These are phyloP conservation scores for Yamadazyma conglobata DNA, from an alignment of 1,139 yeast species.

Conservation along the genomic window DNA sequence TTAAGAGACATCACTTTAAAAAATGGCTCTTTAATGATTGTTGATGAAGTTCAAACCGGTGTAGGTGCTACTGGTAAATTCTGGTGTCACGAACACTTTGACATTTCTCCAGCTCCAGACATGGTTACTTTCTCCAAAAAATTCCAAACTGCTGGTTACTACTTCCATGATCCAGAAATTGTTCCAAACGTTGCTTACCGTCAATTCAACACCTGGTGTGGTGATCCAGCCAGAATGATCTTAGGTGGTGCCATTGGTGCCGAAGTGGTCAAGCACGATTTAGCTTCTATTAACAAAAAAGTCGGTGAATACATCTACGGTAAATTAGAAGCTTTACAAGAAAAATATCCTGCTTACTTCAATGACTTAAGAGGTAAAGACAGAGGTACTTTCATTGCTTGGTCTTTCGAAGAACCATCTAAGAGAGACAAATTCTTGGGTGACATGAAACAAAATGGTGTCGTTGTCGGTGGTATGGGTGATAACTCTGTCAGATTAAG, in stretches of 20 bases:
- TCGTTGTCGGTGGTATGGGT: constrained; percentile 75
- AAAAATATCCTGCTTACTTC: constrained; percentile 42
- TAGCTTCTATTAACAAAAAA: constrained; percentile 48
- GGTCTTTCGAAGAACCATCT: constrained; percentile 51
- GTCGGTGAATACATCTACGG: constrained; percentile 59
- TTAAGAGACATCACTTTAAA: constrained; percentile 60
- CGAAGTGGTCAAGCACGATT: constrained; percentile 50
- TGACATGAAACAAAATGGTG: constrained; percentile 52
- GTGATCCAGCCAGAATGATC: constrained; percentile 69
- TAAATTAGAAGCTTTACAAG: constrained; percentile 41
- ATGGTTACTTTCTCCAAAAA: constrained; percentile 74
- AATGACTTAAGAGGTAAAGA: constrained; percentile 61
- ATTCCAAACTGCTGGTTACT: constrained; percentile 78
- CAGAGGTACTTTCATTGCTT: constrained; percentile 74
- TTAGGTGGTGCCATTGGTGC: constrained; percentile 62
- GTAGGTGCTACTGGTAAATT: constrained; percentile 69
- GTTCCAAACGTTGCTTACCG: constrained; percentile 65
- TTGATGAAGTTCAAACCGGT: constrained; percentile 76
- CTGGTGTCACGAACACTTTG: constrained; percentile 75
- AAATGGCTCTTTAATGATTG: constrained; percentile 57
- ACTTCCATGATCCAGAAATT: constrained; percentile 60
- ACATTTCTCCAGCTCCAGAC: constrained; percentile 62
- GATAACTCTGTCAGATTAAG: constrained; percentile 62
- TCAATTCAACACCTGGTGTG: constrained; percentile 85
- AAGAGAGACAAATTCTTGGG: constrained; percentile 50